Evolutionary conservation across 257 asterid genomes (phyloP).

Genomic region (Handroanthus guayacan): DNA sequence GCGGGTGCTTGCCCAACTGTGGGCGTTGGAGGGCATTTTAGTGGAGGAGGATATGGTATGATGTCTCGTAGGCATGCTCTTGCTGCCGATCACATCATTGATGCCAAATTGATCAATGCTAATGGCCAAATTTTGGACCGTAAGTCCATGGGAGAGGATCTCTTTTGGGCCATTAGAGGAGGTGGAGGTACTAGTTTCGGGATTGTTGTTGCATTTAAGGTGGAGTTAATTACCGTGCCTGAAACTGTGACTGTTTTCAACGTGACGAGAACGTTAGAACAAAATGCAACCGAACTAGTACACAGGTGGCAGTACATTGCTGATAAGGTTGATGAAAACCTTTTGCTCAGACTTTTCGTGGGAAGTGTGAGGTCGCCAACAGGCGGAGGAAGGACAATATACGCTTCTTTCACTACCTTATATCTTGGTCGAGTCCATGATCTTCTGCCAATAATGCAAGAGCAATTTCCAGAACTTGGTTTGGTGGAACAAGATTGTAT

Average conservation of each 20-base stretch:
- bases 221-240: conserved; percentile 31
- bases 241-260: conserved; percentile 43
- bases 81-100: conserved; percentile 30
- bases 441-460: conserved; percentile 40
- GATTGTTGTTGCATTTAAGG: conserved; percentile 22
- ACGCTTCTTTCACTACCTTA: conserved; percentile 38
- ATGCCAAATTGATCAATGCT: conserved; percentile 12
- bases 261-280: conserved; percentile 31
- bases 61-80: conserved; percentile 28
- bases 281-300: conserved; percentile 30
- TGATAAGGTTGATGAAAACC: conserved; percentile 32
- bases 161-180: conserved; percentile 33
- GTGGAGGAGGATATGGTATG: conserved; percentile 43
- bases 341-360: conserved; percentile 32
- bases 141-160: conserved; percentile 43
- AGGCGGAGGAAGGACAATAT: conserved; percentile 26
- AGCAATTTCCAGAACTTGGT: conserved; percentile 42
- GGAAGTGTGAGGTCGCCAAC: conserved; percentile 6
- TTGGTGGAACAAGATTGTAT: conserved; percentile 34
- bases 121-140: conserved; percentile 14
- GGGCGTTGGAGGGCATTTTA: conserved; percentile 42
- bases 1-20: conserved; percentile 34
- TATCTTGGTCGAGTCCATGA: conserved; percentile 46
- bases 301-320: conserved; percentile 43
- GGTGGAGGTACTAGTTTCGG: conserved; percentile 26